Evolutionary conservation across 2,329 filamentous ascomycete genomes (phyloP), one percentile per base, ranked within the genome.

Genomic region (Fusarium nelsonii): DNA sequence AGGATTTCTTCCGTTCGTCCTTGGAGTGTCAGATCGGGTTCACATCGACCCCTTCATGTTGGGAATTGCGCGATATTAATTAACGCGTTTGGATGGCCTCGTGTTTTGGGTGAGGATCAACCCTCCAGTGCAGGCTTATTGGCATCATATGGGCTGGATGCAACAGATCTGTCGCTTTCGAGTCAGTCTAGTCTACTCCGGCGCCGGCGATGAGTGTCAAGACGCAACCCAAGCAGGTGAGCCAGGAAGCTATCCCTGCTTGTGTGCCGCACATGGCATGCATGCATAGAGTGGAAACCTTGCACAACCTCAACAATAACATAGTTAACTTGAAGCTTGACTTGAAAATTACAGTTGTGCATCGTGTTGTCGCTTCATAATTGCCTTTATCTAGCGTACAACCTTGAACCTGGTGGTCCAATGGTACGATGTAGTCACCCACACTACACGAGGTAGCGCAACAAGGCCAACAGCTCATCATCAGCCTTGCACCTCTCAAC

Each of bases 171-270:
- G 39, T 46, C 39, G 40, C 40, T 44, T 39, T 48, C 18, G 52
- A 65, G 53, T 64, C 62, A 65, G 53, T 39, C 36, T 59, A 52
- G 30, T 36, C 32, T 34, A 8, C 20, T 14, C 7, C 52, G 33
- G 30, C 32, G 23, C 23, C 30, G 8, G 20, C 20, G 16, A 36
- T 41, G 45, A 5, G 8, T 30, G n/a, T 26, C 37, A 59, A 34
- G 62, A 26, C 23, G 37, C 15, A 39, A 26, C 12, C 23, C 32
- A 64, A 58, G 36, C 23, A n/a, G n/a, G 18, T n/a, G 23, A 40
- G 14, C 10, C 30, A 50, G 37, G 50, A 23, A 55, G 37, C n/a
- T 36, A 50, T 33, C 49, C 49, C 41, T 40, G 49, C 16, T 18
- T 9, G 12, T 32, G 28, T 32, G n/a, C 8, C 14, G 8, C 43